Conservation (phyloP, 257 asterid genomes). For the Nicotiana obtusifolia region DNA sequence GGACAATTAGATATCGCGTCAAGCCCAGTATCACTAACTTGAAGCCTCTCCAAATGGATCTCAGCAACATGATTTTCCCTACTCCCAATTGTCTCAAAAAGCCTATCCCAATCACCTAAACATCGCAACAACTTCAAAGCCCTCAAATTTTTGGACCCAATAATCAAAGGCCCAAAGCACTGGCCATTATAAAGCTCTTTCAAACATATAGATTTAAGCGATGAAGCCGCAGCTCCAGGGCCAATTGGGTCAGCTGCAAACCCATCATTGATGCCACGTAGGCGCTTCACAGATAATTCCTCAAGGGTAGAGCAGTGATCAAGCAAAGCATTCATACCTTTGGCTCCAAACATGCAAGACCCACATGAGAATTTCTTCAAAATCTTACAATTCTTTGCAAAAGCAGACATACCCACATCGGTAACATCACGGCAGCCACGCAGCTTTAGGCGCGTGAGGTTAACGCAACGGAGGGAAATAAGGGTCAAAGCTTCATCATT, state of each 20-base stretch:
- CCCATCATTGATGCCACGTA: constrained; percentile 58
- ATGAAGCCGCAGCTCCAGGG: constrained; percentile 51
- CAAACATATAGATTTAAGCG: constrained; percentile 58
- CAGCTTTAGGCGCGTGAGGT: constrained; percentile 64
- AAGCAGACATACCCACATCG: constrained; percentile 55
- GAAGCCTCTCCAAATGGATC: constrained; percentile 77
- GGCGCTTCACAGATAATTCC: constrained; percentile 69
- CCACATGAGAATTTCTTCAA: constrained; percentile 69
- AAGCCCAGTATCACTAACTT: constrained; percentile 66
- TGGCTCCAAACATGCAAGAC: constrained; percentile 73
- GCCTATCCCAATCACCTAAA: constrained; percentile 76
- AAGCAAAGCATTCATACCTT: constrained; percentile 76
- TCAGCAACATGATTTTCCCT: constrained; percentile 50
- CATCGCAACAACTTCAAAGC: constrained; percentile 67
- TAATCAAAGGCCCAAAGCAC: constrained; percentile 58
- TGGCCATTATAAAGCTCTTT: constrained; percentile 74
- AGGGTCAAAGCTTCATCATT: constrained; percentile 49
- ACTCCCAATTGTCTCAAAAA: constrained; percentile 42
- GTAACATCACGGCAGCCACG: constrained; percentile 75
- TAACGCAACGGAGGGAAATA: constrained; percentile 46
- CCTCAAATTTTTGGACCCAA: constrained; percentile 53
- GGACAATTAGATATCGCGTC: constrained; percentile 47
- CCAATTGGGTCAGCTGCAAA: constrained; percentile 54
- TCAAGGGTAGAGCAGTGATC: constrained; percentile 56
- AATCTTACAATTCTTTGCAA: constrained; percentile 51